Base-by-base conservation (phyloP, 495 filamentous ascomycete species). In the Aspergillus indologenus region DNA sequence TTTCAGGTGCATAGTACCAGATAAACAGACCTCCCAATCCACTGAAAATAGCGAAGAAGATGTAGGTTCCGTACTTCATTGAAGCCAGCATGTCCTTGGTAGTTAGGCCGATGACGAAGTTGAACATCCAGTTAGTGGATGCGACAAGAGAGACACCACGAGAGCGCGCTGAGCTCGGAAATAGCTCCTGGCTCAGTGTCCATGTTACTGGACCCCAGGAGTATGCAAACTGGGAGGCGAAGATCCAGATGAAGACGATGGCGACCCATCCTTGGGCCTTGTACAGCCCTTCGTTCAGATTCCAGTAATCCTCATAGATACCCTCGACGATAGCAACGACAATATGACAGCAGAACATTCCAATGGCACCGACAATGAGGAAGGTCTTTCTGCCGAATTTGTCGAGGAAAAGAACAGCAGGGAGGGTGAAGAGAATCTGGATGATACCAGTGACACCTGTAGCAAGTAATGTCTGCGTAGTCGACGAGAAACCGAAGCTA, bases 391-490 rank as follows among this genome's bases (percentile, higher is more conserved):
- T 85, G 19, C 88, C 88, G 42, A 83, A 88, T 57, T 81, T 83
- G 65, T 91, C 88, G 60, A 90, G 84, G 71, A 83, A 88, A 62
- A 87, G 79, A 67, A 85, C 87, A 58, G 84, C 82, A 43, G 85
- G 71, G 5, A 81, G 67, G 0, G 86, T 89, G 68, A 86, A 87
- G 70, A 87, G 72, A 68, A 90, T 88, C 69, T 89, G 87, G 20
- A 90, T 65, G 18, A 87, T 87, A 66, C 88, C 89, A 60, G 87
- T 86, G 43, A 90, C 78, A 44, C 86, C 85, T 4, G 85, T 88
- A 5, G 83, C 84, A 26, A 88, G 79, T 48, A 89, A 76, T 61
- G 81, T 84, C 61, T 81, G 70, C 66, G 86, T 80, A 8, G 55
- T 73, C 49, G 57, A 70, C 9, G 53, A 64, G 55, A 71, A 66